These are phyloP conservation scores for Suillus occidentalis DNA, from an alignment of 768 basidiomycete genomes.

Conservation along the genomic window DNA sequence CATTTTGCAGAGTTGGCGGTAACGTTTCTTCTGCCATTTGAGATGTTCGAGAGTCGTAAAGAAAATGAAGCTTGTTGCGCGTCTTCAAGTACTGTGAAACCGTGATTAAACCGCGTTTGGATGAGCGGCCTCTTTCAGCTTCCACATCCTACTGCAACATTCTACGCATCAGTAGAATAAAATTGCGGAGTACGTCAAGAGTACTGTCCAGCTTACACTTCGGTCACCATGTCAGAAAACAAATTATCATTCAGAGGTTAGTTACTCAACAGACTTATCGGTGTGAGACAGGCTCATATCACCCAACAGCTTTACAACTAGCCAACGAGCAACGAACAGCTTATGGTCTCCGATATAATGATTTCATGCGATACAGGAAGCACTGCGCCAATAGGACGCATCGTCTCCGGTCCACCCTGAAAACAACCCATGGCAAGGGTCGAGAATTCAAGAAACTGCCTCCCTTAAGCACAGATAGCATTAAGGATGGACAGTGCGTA, in stretches of 20 bases:
- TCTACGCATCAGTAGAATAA: constrained; percentile 8
- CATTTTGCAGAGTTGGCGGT: constrained; percentile 87
- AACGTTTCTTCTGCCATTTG: constrained; percentile 65
- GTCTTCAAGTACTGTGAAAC: constrained; percentile 13
- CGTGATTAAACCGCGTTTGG: constrained; percentile 8
- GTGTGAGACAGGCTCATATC: constrained; percentile 4
- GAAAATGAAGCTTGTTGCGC: constrained; percentile 18
- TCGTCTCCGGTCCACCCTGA: constrained; percentile 79
- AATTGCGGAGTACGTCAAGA: neutral
- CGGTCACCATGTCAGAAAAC: constrained; percentile 23
- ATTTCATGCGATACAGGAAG: constrained; percentile 87
- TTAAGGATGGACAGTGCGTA: constrained; percentile 84
- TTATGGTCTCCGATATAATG: constrained; percentile 90
- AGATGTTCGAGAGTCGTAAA: constrained; percentile 13
- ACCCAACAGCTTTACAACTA: constrained; percentile 69
- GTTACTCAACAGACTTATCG: neutral
- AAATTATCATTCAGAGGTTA: constrained; percentile 42
- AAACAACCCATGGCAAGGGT: constrained; percentile 85
- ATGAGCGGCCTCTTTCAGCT: constrained; percentile 5
- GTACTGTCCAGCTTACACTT: neutral
- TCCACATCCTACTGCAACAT: constrained; percentile 20
- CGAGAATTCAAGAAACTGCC: constrained; percentile 88
- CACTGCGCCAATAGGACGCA: constrained; percentile 92
- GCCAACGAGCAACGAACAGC: constrained; percentile 87
- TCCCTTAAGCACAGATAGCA: constrained; percentile 59